These are phyloP conservation scores for Pelargonium fulgidum DNA, from an alignment of 441 rosid species.

Conservation along the genomic window DNA sequence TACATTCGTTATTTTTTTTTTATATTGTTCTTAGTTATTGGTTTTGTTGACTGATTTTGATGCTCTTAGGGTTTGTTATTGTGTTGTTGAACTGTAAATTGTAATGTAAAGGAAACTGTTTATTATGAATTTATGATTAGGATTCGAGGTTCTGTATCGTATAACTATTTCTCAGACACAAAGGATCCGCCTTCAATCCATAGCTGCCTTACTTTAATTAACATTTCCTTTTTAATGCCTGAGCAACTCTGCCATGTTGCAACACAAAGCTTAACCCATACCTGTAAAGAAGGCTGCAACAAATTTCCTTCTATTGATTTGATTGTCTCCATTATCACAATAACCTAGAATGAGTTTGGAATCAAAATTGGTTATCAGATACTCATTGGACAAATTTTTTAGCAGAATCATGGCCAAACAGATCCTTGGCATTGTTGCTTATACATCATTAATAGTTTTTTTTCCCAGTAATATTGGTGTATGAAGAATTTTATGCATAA, in stretches of 20 bases:
- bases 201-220: background rate
- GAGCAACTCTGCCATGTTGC: background rate
- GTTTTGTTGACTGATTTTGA: slow-evolving; percentile 16
- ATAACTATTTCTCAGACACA: background rate
- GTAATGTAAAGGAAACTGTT: background rate
- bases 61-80: slow-evolving; percentile 20
- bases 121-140: background rate
- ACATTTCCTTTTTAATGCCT: background rate
- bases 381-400: background rate
- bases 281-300: background rate
- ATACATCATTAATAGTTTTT: too few species aligned
- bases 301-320: background rate
- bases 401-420: background rate
- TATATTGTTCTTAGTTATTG: background rate
- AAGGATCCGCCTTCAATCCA: background rate
- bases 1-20: slow-evolving; percentile 9
- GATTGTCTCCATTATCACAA: background rate
- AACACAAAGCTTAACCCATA: too few species aligned
- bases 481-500: background rate
- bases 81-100: slow-evolving; percentile 5
- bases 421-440: background rate
- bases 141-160: too few species aligned
- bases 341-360: background rate
- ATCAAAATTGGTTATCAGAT: background rate
- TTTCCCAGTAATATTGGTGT: background rate